Evolutionary conservation across 768 basidiomycete species (phyloP), one percentile per base, ranked within the genome.

Genomic region (Asterophora lycoperdoides): DNA sequence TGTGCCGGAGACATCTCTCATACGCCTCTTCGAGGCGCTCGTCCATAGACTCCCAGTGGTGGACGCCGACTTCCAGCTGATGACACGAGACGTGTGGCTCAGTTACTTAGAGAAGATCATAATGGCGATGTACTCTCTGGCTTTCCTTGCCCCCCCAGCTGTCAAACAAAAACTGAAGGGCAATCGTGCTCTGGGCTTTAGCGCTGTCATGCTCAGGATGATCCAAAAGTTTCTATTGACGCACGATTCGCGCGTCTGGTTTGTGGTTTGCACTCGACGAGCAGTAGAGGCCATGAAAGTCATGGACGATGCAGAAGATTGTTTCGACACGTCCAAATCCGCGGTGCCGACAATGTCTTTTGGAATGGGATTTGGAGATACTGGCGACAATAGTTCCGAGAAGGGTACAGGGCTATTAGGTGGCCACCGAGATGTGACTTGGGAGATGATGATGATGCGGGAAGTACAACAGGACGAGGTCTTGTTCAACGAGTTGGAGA

Each of bases 291-390:
- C 85, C 2, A 73, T 90, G 76, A 89, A 89, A 63, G 67, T 89
- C 30, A 68, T 93, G 47, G 89, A 93, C 62, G 85, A 83, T 54
- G 82, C 73, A 8, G 79, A 80, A 55, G 89, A 92, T 60, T 73
- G 78, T 32, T 86, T 89, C 54, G 89, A 89, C 59, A 78, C 76
- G 4, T 72, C 82, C 2, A 80, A 84, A 54, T 65, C 80, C 15
- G 69, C 74, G 14, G 72, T 72, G 41, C 76, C 88, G 4, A 77
- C 79, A 3, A 73, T 92, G 43, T 74, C 85, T 4, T 92, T 90
- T 62, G 89, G 89, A n/a, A 86, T 92, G 77, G 89, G 87, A 11
- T 90, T 85, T 58, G 80, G 84, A 1, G 90, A 90, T 61, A 75
- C 78, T 36, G 81, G 79, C 7, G 86, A 89, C 56, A 76, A 65